Percentiles rank a stretch among this genome's conserved stretches.
phyloP scores from a whole-genome alignment of 768 basidiomycete genomes.

The Tulasnella sp. region DNA sequence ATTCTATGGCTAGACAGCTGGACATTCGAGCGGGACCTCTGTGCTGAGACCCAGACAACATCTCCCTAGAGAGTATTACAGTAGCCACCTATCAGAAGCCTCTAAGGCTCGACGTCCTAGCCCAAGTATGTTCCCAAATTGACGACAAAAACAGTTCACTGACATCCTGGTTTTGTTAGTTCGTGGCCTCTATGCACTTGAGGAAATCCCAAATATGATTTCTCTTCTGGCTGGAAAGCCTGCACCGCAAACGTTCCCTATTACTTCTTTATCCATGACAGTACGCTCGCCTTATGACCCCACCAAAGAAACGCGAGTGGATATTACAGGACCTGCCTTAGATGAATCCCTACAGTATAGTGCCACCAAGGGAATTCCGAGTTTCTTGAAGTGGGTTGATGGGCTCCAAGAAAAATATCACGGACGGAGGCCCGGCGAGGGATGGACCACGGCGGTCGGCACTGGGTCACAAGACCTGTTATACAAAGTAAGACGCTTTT shows the following conservation, averaged over 20 bases:
- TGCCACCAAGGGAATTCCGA: constrained; percentile 52
- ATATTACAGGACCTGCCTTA: constrained; percentile 47
- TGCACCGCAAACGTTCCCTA: constrained; percentile 81
- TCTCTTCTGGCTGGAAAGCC: constrained; percentile 86
- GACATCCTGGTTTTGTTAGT: constrained; percentile 26
- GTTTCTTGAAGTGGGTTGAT: constrained; percentile 53
- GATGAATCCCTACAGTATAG: constrained; percentile 61
- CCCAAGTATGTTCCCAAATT: constrained; percentile 36
- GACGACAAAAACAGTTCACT: constrained; percentile 21
- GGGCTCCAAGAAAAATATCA: constrained; percentile 62
- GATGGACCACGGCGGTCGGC: constrained; percentile 69
- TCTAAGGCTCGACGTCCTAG: constrained; percentile 53
- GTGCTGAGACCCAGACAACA: constrained; percentile 11
- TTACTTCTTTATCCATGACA: constrained; percentile 62
- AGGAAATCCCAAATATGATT: constrained; percentile 62
- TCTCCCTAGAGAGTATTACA: constrained; percentile 45
- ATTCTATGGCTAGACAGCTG: no score
- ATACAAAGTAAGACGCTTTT: constrained; percentile 47
- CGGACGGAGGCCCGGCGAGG: constrained; percentile 40
- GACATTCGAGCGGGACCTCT: no score
- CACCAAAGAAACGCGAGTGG: constrained; percentile 35
- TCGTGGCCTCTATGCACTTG: constrained; percentile 60
- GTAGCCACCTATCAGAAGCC: constrained; percentile 42
- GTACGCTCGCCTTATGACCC: constrained; percentile 37
- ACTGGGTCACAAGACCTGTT: constrained; percentile 82